phyloP scores from a whole-genome alignment of 2,329 filamentous ascomycete genomes.

The Stenocarpella maydis region DNA sequence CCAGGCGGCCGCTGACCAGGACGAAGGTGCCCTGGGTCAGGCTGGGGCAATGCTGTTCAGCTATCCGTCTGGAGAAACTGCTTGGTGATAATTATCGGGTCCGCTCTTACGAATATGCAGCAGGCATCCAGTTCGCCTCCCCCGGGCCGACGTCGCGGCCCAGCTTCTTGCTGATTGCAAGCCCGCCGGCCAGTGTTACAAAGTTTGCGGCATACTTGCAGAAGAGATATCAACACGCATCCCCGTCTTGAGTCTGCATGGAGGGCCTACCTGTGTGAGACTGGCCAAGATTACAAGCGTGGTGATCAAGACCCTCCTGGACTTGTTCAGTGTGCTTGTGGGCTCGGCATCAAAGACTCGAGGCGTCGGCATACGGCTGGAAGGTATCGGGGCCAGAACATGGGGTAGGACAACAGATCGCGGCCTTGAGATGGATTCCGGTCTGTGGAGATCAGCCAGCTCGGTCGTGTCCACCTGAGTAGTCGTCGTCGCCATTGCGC shows the following conservation, averaged over 20 bases:
- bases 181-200: conserved; percentile 43
- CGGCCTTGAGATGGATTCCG: background rate
- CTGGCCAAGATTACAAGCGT: conserved; percentile 29
- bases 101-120: conserved; percentile 47
- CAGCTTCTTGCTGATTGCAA: conserved; percentile 41
- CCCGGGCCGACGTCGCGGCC: conserved; percentile 43
- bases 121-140: conserved; percentile 50
- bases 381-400: background rate
- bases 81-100: background rate
- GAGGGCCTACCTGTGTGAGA: conserved; percentile 6
- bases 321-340: conserved; percentile 18
- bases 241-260: accelerated
- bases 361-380: background rate
- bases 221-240: too few relatives aligned
- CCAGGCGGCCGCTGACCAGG: conserved; percentile 59
- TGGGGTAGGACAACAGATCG: background rate
- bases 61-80: too few relatives aligned
- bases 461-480: background rate
- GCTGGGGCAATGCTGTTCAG: conserved; percentile 39
- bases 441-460: background rate
- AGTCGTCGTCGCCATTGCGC: background rate
- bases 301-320: conserved; percentile 20
- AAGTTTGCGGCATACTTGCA: conserved; percentile 44
- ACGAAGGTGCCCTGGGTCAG: conserved; percentile 62
- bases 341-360: conserved; percentile 24